Evolutionary conservation across 2,329 filamentous ascomycete species (phyloP).

Genomic region (Daldinia sp.): DNA sequence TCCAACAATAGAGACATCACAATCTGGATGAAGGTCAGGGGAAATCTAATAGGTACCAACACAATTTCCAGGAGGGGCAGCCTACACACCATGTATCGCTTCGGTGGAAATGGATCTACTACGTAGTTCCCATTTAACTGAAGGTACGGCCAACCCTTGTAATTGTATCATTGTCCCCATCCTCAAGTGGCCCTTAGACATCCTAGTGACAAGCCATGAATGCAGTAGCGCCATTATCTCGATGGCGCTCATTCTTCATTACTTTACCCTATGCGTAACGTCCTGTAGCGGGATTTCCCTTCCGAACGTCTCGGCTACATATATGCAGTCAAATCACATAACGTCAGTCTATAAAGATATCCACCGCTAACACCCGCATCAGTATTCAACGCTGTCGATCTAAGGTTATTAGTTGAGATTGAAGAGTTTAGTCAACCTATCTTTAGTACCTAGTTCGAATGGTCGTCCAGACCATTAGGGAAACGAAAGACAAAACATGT

Average conservation of each 20-base stretch:
- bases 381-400: background rate
- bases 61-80: background rate
- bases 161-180: too few species aligned
- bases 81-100: background rate
- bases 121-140: background rate
- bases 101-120: background rate
- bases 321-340: background rate
- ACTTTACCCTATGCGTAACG: background rate
- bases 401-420: background rate
- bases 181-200: background rate
- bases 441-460: background rate
- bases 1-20: background rate
- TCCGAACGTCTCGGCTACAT: background rate
- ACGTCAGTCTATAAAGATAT: background rate
- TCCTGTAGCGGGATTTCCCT: background rate
- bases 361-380: background rate
- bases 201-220: background rate
- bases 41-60: background rate
- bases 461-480: background rate
- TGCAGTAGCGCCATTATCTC: background rate
- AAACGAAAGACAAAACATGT: background rate
- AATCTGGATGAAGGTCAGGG: background rate
- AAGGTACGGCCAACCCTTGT: background rate
- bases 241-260: background rate
- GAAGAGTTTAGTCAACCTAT: background rate